phyloP scores from a whole-genome alignment of 2,329 filamentous ascomycete species.

The Pestalotiopsis sp. region DNA sequence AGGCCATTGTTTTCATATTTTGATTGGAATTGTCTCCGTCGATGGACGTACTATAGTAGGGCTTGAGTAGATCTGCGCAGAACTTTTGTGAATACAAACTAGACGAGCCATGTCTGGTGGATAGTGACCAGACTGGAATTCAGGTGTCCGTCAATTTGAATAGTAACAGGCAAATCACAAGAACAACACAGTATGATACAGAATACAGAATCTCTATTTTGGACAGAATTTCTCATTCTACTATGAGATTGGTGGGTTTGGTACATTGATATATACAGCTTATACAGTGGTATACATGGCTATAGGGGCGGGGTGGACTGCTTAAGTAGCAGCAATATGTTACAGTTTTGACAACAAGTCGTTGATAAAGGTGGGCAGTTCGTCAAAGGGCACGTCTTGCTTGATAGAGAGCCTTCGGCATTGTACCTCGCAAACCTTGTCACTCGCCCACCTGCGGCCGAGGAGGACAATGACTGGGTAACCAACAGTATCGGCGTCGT shows the following conservation, averaged over 20 bases:
- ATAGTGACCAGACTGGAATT: neutral
- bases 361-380: conserved; percentile 48
- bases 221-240: neutral
- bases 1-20: neutral
- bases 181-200: too few species aligned
- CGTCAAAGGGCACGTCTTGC: conserved; percentile 55
- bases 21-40: too few species aligned
- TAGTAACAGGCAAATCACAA: neutral
- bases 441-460: conserved; percentile 67
- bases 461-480: conserved; percentile 84
- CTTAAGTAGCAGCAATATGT: conserved; percentile 15
- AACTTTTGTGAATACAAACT: neutral
- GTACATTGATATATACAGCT: neutral
- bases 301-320: neutral
- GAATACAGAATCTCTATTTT: neutral
- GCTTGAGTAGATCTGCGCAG: neutral
- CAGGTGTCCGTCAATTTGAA: neutral
- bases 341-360: conserved; percentile 54
- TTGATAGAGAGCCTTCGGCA: conserved; percentile 69
- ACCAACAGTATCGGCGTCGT: conserved; percentile 86
- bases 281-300: neutral
- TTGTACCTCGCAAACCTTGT: conserved; percentile 72
- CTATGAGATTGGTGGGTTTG: neutral
- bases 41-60: neutral
- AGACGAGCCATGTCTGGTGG: neutral